Base-by-base conservation (phyloP, 306 rosid genomes). In the Casuarina cunninghamiana region DNA sequence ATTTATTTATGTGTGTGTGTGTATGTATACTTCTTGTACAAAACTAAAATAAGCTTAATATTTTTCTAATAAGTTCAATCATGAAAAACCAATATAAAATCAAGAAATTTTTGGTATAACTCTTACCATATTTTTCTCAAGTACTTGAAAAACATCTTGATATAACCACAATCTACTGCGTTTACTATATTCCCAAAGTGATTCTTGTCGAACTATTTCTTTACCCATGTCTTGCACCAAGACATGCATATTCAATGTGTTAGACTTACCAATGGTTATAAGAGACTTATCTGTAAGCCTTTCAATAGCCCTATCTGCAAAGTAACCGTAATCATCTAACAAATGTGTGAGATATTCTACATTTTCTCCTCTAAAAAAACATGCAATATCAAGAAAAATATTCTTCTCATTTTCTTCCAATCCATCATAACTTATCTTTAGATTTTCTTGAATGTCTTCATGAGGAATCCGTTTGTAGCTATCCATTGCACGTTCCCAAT, bases 371-470 rank as follows among this genome's bases (percentile, higher is more conserved):
- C 53, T 74, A 13, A 87, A 82, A 75, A 87, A 87, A 48, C 86
- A 82, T 51, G 88, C 88, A 48, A 84, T 77, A 4, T 84, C 81
- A 19, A 87, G 84, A 16, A 84, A 81, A 44, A 82, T 82, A 5
- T 76, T 72, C 1, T 66, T 65, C 9, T 55, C 66, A 12, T 21
- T 38, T 0, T 60, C 76, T 3, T 81, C 81, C 70, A 81, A 65
- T 21, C 66, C 68, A 26, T 87, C 74, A 57, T 19, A 87, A 66
- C 86, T 84, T 11, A 79, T 53, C 55, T 32, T 69, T 0, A 87
- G 79, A 6, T 61, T 60, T 5, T 76, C 38, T 2, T 67, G 10
- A 50, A 87, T 71, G 7, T 79, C 70, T 6, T 16, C 3, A 32
- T 71, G 61, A 12, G 81, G 84, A 12, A 26, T 38, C 12, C 15